phyloP scores from a whole-genome alignment of 768 basidiomycete species.

The Paxillus ammoniavirescens region DNA sequence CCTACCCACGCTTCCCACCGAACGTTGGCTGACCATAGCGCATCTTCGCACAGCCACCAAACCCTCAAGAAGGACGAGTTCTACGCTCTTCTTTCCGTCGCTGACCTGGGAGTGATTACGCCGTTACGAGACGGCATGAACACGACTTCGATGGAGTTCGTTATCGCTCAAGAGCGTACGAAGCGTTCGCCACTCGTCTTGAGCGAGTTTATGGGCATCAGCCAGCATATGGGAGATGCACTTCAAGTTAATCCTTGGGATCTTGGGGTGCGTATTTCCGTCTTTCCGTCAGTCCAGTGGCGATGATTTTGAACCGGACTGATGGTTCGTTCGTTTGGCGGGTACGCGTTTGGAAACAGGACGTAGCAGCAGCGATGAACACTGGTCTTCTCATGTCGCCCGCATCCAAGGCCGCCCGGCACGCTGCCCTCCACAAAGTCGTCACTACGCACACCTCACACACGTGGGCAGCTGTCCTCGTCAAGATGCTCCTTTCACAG shows the following conservation, averaged over 20 bases:
- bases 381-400: conserved; percentile 79
- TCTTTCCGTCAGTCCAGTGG: not conserved
- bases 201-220: conserved; percentile 98
- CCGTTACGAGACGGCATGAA: conserved; percentile 98
- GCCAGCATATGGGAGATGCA: conserved; percentile 86
- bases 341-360: conserved; percentile 40
- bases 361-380: conserved; percentile 89
- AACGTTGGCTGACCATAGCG: not conserved
- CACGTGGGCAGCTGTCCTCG: conserved; percentile 88
- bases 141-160: conserved; percentile 97
- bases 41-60: conserved; percentile 70
- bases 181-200: conserved; percentile 85
- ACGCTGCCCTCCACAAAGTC: conserved; percentile 73
- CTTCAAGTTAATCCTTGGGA: conserved; percentile 96
- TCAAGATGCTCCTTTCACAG: conserved; percentile 84
- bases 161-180: conserved; percentile 86
- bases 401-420: conserved; percentile 71
- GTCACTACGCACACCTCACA: conserved; percentile 94
- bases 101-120: conserved; percentile 93
- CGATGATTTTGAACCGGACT: not conserved
- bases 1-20: not conserved
- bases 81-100: conserved; percentile 89
- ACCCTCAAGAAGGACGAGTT: conserved; percentile 97
- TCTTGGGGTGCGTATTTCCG: conserved; percentile 59
- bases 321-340: not conserved